Evolutionary conservation across 768 basidiomycete species (phyloP).

Genomic region (Lactarius indigo): DNA sequence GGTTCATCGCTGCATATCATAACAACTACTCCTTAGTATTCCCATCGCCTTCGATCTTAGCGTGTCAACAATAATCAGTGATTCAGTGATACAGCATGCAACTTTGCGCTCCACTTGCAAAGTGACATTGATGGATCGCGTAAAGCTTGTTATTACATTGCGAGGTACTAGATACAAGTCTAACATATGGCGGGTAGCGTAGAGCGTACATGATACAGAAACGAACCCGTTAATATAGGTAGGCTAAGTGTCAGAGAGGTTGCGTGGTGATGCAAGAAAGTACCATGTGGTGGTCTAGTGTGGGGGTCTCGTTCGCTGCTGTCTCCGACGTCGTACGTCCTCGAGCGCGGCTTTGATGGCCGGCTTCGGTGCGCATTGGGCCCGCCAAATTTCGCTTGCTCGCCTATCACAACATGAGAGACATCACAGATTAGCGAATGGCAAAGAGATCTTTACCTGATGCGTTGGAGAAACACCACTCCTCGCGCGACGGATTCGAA

Average conservation of each 20-base stretch:
- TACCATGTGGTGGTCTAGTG: background rate
- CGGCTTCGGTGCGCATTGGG: constrained; percentile 56
- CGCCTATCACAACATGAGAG: constrained; percentile 40
- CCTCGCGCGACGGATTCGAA: constrained; percentile 56
- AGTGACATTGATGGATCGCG: background rate
- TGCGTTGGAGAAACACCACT: constrained; percentile 62
- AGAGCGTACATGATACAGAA: background rate
- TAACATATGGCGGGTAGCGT: background rate
- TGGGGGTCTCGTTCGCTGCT: constrained; percentile 5
- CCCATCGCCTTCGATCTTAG: too few species aligned
- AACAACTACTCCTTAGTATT: too few species aligned
- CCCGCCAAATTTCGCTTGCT: constrained; percentile 60
- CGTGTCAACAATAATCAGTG: too few species aligned
- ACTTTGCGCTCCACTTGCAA: too few species aligned
- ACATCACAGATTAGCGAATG: background rate
- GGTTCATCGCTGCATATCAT: too few species aligned
- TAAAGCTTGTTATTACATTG: constrained; percentile 11
- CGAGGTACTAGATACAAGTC: background rate
- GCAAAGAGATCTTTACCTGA: constrained; percentile 44
- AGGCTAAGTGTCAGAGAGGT: background rate
- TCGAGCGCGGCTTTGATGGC: constrained; percentile 63
- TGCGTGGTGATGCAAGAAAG: too few species aligned
- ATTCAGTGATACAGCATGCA: too few species aligned
- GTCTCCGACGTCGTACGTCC: constrained; percentile 50
- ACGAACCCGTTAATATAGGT: constrained; percentile 2